Evolutionary conservation across 768 basidiomycete species (phyloP).

Genomic region (Lactifluus hygrophoroides): DNA sequence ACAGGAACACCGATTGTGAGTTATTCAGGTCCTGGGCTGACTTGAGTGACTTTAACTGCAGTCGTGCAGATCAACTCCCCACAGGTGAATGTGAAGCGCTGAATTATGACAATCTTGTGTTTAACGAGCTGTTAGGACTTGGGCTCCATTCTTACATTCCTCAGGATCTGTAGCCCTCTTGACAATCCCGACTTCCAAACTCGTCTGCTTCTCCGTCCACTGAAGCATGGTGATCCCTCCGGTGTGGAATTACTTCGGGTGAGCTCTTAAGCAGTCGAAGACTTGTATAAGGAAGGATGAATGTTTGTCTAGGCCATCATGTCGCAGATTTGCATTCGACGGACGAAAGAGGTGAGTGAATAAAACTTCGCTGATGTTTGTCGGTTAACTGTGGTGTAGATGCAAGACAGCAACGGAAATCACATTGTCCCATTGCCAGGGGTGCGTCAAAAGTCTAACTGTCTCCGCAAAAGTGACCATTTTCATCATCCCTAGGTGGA

Average conservation of each 20-base stretch:
- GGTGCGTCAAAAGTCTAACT: neutral
- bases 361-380: neutral
- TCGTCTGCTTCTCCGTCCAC: slow-evolving; percentile 65
- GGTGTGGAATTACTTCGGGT: slow-evolving; percentile 70
- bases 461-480: slow-evolving; percentile 34
- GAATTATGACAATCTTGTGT: neutral
- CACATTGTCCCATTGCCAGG: slow-evolving; percentile 62
- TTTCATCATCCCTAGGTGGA: slow-evolving; percentile 45
- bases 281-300: neutral
- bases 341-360: slow-evolving; percentile 66
- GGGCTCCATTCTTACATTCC: slow-evolving; percentile 77
- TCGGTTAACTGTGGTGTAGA: slow-evolving; percentile 36
- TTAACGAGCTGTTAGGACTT: slow-evolving; percentile 53
- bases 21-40: slow-evolving; percentile 3
- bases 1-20: slow-evolving; percentile 87
- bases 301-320: slow-evolving; percentile 50
- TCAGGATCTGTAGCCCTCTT: slow-evolving; percentile 77
- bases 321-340: slow-evolving; percentile 68
- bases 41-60: neutral
- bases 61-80: slow-evolving; percentile 65
- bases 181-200: slow-evolving; percentile 81
- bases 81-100: slow-evolving; percentile 32
- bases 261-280: slow-evolving; percentile 13
- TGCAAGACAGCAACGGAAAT: slow-evolving; percentile 76
- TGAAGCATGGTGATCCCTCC: slow-evolving; percentile 56